Evolutionary conservation across 2,329 filamentous ascomycete genomes (phyloP).

Genomic region (Hawksworthiomyces lignivorus): DNA sequence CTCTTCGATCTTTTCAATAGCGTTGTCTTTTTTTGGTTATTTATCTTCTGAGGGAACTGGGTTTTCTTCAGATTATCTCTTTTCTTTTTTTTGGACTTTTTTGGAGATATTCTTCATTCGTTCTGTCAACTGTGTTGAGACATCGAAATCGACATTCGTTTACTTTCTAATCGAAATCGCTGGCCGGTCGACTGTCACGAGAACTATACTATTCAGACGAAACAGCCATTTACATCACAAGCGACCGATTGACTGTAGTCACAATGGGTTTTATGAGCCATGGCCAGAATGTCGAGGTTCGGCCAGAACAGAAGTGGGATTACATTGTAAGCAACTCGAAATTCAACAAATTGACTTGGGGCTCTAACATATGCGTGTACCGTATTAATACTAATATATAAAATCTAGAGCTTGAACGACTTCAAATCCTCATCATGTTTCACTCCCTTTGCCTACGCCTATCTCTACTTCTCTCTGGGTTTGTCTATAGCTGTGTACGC

Average conservation of each 20-base stretch:
- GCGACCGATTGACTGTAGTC: too few relatives aligned
- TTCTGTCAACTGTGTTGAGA: slow-evolving; percentile 5
- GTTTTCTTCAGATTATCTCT: slow-evolving; percentile 16
- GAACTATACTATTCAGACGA: too few relatives aligned
- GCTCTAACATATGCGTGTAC: too few relatives aligned
- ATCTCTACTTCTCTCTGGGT: slow-evolving; percentile 72
- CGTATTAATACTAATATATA: too few relatives aligned
- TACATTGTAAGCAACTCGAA: slow-evolving; percentile 60
- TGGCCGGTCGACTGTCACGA: too few relatives aligned
- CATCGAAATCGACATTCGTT: too few relatives aligned
- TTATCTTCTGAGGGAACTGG: too few relatives aligned
- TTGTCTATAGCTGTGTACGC: slow-evolving; percentile 78
- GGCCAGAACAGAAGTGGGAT: slow-evolving; percentile 87
- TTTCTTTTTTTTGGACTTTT: too few relatives aligned
- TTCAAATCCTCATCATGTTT: slow-evolving; percentile 79
- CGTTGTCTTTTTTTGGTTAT: slow-evolving; percentile 8
- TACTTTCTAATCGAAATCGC: too few relatives aligned
- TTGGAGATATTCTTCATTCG: too few relatives aligned
- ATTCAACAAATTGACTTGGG: too few relatives aligned
- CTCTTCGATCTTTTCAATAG: slow-evolving; percentile 3
- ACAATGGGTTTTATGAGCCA: slow-evolving; percentile 62
- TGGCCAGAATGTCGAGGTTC: slow-evolving; percentile 51
- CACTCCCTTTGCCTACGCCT: slow-evolving; percentile 71
- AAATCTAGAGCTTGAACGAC: slow-evolving; percentile 48
- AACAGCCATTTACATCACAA: too few relatives aligned